These are phyloP conservation scores for Helicocarpus griseus DNA, from an alignment of 2,329 filamentous ascomycete species.

Conservation along the genomic window DNA sequence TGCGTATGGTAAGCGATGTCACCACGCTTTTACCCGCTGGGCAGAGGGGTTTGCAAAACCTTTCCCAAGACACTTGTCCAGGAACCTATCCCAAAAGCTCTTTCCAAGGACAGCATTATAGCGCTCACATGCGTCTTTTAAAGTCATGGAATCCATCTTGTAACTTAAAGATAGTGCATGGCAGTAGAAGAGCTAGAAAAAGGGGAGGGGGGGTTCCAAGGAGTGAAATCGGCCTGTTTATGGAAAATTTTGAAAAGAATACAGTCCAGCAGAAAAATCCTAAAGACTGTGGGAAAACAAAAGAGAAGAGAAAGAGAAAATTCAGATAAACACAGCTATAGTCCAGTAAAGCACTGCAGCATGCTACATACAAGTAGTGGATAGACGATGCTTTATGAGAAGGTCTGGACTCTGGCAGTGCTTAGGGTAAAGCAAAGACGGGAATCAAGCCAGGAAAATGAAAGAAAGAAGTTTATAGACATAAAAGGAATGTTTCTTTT, in stretches of 20 bases:
- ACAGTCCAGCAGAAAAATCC: background rate
- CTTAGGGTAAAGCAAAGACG: background rate
- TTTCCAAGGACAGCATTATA: background rate
- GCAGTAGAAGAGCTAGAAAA: background rate
- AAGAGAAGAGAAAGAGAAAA: background rate
- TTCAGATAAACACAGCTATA: background rate
- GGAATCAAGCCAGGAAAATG: background rate
- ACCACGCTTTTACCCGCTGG: background rate
- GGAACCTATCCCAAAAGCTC: background rate
- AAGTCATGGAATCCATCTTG: background rate
- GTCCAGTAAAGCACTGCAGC: background rate
- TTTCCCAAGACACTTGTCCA: conserved; percentile 3
- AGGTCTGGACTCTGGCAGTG: background rate
- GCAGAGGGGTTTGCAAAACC: background rate
- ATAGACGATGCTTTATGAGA: background rate
- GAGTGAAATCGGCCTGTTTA: background rate
- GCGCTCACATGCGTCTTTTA: background rate
- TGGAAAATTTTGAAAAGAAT: background rate
- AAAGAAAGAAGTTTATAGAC: background rate
- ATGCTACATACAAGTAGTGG: background rate
- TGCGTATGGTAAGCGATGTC: background rate
- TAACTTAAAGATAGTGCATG: background rate
- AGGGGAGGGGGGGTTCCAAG: background rate
- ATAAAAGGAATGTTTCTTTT: background rate
- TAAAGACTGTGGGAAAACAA: background rate